Percentiles rank a stretch among this genome's conserved stretches.
These are phyloP conservation scores for Datura wrightii DNA, from an alignment of 257 asterid species.

Conservation along the genomic window DNA sequence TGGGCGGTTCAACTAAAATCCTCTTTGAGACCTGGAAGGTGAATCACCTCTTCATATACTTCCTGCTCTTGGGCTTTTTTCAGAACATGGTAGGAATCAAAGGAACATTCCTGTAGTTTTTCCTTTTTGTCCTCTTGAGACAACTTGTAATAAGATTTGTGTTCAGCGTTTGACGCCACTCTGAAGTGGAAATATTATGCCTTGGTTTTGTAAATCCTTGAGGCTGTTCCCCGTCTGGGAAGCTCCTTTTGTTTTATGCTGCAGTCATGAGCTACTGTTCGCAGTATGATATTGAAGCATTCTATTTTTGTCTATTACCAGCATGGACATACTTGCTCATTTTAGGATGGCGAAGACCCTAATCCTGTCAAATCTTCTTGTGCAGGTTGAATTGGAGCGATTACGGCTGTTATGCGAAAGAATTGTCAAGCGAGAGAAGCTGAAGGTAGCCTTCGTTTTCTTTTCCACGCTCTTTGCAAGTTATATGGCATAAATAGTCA, in stretches of 20 bases:
- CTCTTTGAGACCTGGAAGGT: conserved; percentile 18
- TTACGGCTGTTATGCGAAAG: conserved; percentile 96
- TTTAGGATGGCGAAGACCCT: background rate
- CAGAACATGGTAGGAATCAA: conserved; percentile 3
- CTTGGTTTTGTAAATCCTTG: background rate
- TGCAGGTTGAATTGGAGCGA: conserved; percentile 96
- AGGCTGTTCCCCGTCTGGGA: background rate
- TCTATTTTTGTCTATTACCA: too few relatives aligned
- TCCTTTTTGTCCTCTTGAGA: background rate
- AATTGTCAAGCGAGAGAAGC: conserved; percentile 86
- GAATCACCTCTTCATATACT: conserved; percentile 12
- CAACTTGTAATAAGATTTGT: conserved; percentile 21
- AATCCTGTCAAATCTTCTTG: conserved; percentile 27
- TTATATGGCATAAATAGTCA: background rate
- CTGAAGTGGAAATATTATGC: background rate
- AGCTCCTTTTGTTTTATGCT: background rate
- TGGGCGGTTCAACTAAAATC: background rate
- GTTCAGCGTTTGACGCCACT: background rate
- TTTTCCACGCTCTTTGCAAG: conserved; percentile 2
- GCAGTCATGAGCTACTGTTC: conserved; percentile 22
- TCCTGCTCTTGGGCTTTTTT: background rate
- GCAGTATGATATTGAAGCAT: background rate
- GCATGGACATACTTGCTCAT: background rate
- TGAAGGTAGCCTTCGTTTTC: conserved; percentile 65
- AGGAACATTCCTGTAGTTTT: too few relatives aligned